Evolutionary conservation across 2,329 filamentous ascomycete species (phyloP).

Genomic region (Pseudomassariella vexata): DNA sequence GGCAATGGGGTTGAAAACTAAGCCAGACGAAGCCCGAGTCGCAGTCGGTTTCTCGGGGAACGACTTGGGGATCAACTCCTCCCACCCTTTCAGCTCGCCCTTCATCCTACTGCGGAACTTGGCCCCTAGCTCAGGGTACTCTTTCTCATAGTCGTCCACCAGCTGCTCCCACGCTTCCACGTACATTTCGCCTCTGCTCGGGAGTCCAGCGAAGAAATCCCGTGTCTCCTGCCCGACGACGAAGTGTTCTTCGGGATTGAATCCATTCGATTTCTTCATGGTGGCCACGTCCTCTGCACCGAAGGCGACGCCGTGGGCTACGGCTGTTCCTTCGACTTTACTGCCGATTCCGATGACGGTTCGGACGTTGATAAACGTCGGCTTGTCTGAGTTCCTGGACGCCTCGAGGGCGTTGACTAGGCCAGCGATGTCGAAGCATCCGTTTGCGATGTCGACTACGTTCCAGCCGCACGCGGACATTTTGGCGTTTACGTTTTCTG

Average conservation of each 20-base stretch:
- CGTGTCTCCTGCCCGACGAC: constrained; percentile 38
- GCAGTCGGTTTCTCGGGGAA: constrained; percentile 45
- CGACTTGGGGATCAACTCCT: constrained; percentile 38
- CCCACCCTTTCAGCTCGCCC: constrained; percentile 44
- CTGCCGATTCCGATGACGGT: constrained; percentile 51
- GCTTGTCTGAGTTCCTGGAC: constrained; percentile 36
- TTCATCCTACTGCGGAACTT: constrained; percentile 42
- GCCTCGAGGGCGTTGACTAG: constrained; percentile 38
- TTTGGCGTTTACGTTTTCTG: constrained; percentile 48
- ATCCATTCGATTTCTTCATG: constrained; percentile 46
- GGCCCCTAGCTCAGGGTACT: constrained; percentile 16
- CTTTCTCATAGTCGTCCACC: constrained; percentile 31
- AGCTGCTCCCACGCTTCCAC: constrained; percentile 43
- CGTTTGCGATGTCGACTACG: constrained; percentile 44
- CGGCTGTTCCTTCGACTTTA: constrained; percentile 38
- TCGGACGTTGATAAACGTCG: constrained; percentile 50
- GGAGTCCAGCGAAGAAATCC: constrained; percentile 45
- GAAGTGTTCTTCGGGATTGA: constrained; percentile 43
- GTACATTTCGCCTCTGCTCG: constrained; percentile 35
- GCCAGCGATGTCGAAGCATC: constrained; percentile 38
- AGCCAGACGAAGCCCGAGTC: constrained; percentile 38
- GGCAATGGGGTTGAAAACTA: constrained; percentile 43
- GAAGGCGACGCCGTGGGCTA: constrained; percentile 53
- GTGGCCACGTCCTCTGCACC: constrained; percentile 44
- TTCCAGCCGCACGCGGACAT: constrained; percentile 48